Evolutionary conservation across 129 eudicot species (phyloP), one percentile per base, ranked within the genome.

Genomic region (Pseudognaphalium luteoalbum): DNA sequence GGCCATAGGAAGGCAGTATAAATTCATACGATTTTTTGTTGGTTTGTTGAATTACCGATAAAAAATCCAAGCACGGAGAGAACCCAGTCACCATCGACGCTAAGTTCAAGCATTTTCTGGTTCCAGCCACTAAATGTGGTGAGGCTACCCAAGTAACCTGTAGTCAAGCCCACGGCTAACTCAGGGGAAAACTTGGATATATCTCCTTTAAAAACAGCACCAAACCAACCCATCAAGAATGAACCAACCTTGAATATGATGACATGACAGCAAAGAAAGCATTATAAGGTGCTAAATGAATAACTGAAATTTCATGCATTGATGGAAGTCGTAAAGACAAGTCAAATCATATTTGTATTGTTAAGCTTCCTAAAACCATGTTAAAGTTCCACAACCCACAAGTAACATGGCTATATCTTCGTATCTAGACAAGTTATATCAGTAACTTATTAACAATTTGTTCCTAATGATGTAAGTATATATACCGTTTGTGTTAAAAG

Each of bases 51-150:
- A 28, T 66, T 83, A 90, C 98, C 96, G 77, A 94, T 6, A 14
- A 85, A 21, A 85, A 87, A 59, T 37, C 97, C 97, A 21, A 95
- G 92, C 2, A 87, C 29, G 11, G 90, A 67, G 77, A 89, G 91
- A 28, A 80, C 90, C 99, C 99, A 95, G 1, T 74, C 85, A 66
- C 89, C 96, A 10, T 80, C 60, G 58, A 85, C 88, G 65, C 96
- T 84, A 65, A 89, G 97, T 66, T 95, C 97, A 7, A 95, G 89
- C 94, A 95, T 89, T 84, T 89, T 91, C 83, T 91, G 97, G 66
- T 95, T 95, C 99, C 97, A 95, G 32, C 94, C 99, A 68, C 99
- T 95, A 78, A 95, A 95, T 67, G 97, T 95, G 71, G 99, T 95
- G 17, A 95, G 88, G 78, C 99, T 95, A 34, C 99, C 99, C 20